A percentile compares a stretch with the other conserved stretches of the same genome.
phyloP scores from a whole-genome alignment of 2,329 filamentous ascomycete genomes.

The Stagonosporopsis cucurbitacearum region DNA sequence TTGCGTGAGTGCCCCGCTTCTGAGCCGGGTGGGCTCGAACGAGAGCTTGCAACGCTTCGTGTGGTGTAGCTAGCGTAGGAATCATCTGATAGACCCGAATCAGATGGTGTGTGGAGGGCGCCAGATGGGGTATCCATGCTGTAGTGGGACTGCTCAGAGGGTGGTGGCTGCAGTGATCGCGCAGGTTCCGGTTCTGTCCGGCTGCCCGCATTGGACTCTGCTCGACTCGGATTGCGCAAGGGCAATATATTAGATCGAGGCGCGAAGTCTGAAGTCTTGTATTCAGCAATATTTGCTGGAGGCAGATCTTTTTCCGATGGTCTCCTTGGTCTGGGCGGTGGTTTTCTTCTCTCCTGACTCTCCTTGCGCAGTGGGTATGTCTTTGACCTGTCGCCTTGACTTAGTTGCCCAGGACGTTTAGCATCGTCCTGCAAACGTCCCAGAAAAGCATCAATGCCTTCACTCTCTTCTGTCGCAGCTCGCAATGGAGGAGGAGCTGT shows the following conservation, averaged over 20 bases:
- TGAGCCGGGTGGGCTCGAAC: slow-evolving; percentile 49
- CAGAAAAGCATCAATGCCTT: slow-evolving; percentile 50
- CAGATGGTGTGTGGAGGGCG: slow-evolving; percentile 47
- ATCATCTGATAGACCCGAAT: slow-evolving; percentile 50
- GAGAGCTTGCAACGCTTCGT: slow-evolving; percentile 45
- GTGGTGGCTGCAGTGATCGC: slow-evolving; percentile 30
- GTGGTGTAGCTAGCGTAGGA: slow-evolving; percentile 45
- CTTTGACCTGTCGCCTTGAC: slow-evolving; percentile 26
- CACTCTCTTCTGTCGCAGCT: slow-evolving; percentile 29
- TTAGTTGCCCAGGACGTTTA: slow-evolving; percentile 22
- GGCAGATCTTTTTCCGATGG: slow-evolving; percentile 39
- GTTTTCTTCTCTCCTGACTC: slow-evolving; percentile 26
- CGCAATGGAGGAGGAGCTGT: slow-evolving; percentile 26
- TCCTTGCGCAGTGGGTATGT: slow-evolving; percentile 33
- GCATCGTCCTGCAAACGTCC: slow-evolving; percentile 46
- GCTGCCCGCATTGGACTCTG: slow-evolving; percentile 25
- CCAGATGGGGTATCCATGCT: slow-evolving; percentile 35
- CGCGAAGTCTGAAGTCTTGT: slow-evolving; percentile 26
- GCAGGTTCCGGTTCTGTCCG: slow-evolving; percentile 9
- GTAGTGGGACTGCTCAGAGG: slow-evolving; percentile 24
- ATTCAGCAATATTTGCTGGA: slow-evolving; percentile 28
- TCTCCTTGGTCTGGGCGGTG: slow-evolving; percentile 31
- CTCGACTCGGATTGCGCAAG: slow-evolving; percentile 31
- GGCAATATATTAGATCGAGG: slow-evolving; percentile 32
- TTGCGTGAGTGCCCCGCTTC: slow-evolving; percentile 44